Evolutionary conservation across 73 alveolate genomes (phyloP).

Genomic region (Stentor coeruleus): DNA sequence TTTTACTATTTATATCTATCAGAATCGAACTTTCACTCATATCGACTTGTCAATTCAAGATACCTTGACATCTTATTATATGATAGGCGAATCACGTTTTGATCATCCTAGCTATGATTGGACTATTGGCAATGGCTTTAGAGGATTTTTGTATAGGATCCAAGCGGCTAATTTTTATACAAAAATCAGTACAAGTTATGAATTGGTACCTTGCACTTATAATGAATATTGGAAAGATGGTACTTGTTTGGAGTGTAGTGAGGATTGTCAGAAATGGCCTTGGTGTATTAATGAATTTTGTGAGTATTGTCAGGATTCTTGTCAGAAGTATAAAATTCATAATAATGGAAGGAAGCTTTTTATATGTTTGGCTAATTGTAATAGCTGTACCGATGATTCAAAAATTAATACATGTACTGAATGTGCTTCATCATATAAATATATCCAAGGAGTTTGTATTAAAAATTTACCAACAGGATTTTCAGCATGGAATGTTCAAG

Average conservation of each 20-base stretch:
- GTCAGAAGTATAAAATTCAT: no score
- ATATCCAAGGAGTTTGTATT: background rate
- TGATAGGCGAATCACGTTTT: background rate
- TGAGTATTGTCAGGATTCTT: no score
- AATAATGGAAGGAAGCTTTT: no score
- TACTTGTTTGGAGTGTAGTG: background rate
- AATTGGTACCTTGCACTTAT: no score
- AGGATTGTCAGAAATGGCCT: background rate
- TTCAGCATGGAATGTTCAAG: background rate
- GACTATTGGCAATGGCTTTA: background rate
- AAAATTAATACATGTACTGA: background rate
- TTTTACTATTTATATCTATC: no score
- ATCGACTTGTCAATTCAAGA: no score
- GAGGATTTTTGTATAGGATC: background rate
- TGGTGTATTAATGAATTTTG: slow-evolving; percentile 5
- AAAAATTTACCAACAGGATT: background rate
- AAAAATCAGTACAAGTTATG: no score
- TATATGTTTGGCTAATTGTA: no score
- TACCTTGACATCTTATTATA: no score
- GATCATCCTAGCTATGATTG: background rate
- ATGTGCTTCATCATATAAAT: background rate
- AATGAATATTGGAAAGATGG: background rate
- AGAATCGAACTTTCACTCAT: no score
- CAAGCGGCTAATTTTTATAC: background rate
- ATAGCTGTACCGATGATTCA: no score